Percentiles rank a stretch among this genome's conserved stretches.
Evolutionary conservation across 1,284 basidiomycete species (phyloP).

Genomic region (Melampsora larici-populina): DNA sequence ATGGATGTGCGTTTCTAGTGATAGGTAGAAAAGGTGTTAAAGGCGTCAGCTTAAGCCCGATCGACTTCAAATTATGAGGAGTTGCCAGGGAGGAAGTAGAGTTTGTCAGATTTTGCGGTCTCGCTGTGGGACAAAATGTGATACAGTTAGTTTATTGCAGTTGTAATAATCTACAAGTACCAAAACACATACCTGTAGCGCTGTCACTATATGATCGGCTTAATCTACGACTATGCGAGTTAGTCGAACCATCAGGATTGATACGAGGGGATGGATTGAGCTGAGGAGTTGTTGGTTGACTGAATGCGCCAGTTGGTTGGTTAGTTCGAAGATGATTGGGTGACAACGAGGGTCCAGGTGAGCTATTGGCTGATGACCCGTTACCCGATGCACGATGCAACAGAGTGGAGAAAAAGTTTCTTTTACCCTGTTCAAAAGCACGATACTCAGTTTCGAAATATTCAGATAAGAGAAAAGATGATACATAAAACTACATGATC

Average conservation of each 20-base stretch:
- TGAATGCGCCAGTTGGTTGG: neutral
- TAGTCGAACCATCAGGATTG: neutral
- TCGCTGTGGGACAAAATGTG: neutral
- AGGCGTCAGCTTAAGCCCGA: conserved; percentile 46
- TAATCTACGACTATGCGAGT: neutral
- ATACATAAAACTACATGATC: neutral
- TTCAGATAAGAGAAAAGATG: neutral
- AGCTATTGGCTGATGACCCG: conserved; percentile 15
- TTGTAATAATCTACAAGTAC: neutral
- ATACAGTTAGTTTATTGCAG: neutral
- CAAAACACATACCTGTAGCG: neutral
- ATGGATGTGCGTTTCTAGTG: conserved; percentile 47
- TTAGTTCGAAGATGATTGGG: conserved; percentile 27
- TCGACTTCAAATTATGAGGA: conserved; percentile 39
- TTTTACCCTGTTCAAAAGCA: conserved; percentile 8
- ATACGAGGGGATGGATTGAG: neutral
- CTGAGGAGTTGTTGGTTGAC: conserved; percentile 15
- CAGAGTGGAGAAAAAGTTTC: conserved; percentile 38
- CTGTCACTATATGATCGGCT: neutral
- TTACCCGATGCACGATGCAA: conserved; percentile 20
- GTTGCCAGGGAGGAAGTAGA: conserved; percentile 9
- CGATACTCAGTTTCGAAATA: neutral
- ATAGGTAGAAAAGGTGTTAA: conserved; percentile 47
- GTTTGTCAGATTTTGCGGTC: neutral
- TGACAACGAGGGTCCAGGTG: conserved; percentile 7